Conservation (phyloP, 139 green algal species). For the Deuterostichococcus epilithicus region DNA sequence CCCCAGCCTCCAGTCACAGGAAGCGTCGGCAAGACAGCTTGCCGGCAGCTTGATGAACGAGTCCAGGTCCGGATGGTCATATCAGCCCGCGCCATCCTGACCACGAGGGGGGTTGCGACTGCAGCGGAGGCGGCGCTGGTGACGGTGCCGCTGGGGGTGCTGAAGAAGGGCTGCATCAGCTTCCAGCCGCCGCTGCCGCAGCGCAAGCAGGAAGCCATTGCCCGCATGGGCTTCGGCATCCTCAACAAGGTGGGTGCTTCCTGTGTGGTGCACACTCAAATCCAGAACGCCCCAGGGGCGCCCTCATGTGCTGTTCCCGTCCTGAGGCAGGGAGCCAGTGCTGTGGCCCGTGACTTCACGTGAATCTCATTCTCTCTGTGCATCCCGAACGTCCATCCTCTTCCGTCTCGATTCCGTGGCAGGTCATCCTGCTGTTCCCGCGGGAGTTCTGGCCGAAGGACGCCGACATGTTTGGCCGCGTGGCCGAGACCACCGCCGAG, state of each 20-base stretch:
- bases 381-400: background rate
- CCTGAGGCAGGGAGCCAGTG: background rate
- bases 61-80: too few species aligned
- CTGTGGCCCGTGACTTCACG: background rate
- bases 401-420: background rate
- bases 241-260: constrained; percentile 72
- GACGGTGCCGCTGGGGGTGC: constrained; percentile 85
- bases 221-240: constrained; percentile 75
- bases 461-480: constrained; percentile 84
- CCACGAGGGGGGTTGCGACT: too few species aligned
- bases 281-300: background rate
- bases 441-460: constrained; percentile 79
- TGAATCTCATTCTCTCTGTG: background rate
- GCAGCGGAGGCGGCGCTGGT: constrained; percentile 74
- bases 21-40: too few species aligned
- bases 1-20: too few species aligned
- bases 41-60: too few species aligned
- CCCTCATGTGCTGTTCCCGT: background rate
- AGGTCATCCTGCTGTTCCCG: constrained; percentile 92
- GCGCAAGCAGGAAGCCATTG: constrained; percentile 80
- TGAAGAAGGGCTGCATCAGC: constrained; percentile 60
- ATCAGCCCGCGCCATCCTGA: too few species aligned
- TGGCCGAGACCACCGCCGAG: constrained; percentile 35
- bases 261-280: background rate
- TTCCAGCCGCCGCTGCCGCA: constrained; percentile 83